Evolutionary conservation across 306 rosid genomes (phyloP), one percentile per base, ranked within the genome.

Genomic region (Delonix regia): DNA sequence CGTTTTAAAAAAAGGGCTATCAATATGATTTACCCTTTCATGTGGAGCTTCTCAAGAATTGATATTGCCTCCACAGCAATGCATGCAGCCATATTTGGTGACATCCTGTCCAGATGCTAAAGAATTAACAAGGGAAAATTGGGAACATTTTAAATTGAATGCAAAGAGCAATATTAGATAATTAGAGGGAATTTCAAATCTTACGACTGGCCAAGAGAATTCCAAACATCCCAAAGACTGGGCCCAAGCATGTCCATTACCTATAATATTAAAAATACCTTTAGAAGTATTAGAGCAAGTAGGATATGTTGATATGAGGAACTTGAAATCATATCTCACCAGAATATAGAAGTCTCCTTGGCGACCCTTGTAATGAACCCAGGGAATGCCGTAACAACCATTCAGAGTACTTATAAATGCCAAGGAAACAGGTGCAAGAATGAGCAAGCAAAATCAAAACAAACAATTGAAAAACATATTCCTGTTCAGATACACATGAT

Each of bases 231-330:
- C 98, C 98, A 93, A 34, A 93, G 93, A 81, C 98, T 93, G 61
- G 98, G 98, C 64, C 98, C 98, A 71, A 93, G 97, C 67, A 93
- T 93, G 92, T 93, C 98, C 98, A 93, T 93, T 78, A 93, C 98
- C 98, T 91, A 87, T 56, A 60, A 82, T 85, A 74, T 68, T 76
- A 57, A 22, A 71, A 52, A 42, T 80, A 62, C 51, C 39, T 39
- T 91, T 83, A 88, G 84, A 83, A 19, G 62, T 67, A 48, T 67
- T 9, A 44, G 57, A 78, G 62, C 45, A 77, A 74, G 51, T 56
- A 5, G 34, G 47, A 80, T 73, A 56, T 22, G 70, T 34, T 74
- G 25, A 65, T 22, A 36, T 15, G 49, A 78, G 77, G 64, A 82
- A 68, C 41, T 75, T 75, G 56, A 75, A 75, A 73, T 53, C 73